Base-by-base conservation (phyloP, 352 stramenopile genomes). In the Phytopythium kandeliae region DNA sequence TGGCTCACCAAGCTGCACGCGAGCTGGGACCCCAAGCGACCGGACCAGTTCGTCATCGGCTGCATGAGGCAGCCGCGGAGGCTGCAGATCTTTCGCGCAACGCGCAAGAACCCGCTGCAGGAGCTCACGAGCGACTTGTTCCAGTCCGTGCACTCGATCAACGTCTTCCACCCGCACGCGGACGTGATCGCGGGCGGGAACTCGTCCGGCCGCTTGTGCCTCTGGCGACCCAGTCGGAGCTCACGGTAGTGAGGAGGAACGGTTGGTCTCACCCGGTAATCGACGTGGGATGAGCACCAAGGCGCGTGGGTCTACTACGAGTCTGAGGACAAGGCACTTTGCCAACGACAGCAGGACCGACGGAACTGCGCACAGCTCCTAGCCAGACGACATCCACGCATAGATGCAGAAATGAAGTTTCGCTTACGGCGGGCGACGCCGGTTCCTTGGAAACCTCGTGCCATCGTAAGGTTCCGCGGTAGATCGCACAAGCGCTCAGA, bases 1-100 rank as follows among this genome's bases (percentile, higher is more conserved):
- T 96, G 86, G 86, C 78, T 96, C 24, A 95, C 81, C 9, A 96
- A 94, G 54, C 69, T 95, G 30, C 81, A 92, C 47, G 78, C 81
- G 2, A 55, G 74, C 21, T 95, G 84, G 84, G 72, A 95, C 51
- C 81, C 81, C 2, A 91, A 92, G 57, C 57, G 74, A 25, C 55
- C 64, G n/a, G 67, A 79, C 41, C 69, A 80, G 42, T 94, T 92
- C 51, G 78, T 93, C 10, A 79, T 93, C 13, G 86, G 80, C 21
- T 92, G 69, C 37, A 89, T 93, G 81, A 55, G 84, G 50, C 83
- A 94, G 40, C 83, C 85, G 1, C 78, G 86, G 12, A 65, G 83
- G 40, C 58, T 96, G 21, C 81, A 95, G 57, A 83, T 96, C 42
- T 96, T 95, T 57, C 63, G 75, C 22, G 71, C 78, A 15, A 77